Percentiles rank a stretch among this genome's conserved stretches.
These are phyloP conservation scores for Akanthomyces muscarius DNA, from an alignment of 2,329 filamentous ascomycete species.

Conservation along the genomic window DNA sequence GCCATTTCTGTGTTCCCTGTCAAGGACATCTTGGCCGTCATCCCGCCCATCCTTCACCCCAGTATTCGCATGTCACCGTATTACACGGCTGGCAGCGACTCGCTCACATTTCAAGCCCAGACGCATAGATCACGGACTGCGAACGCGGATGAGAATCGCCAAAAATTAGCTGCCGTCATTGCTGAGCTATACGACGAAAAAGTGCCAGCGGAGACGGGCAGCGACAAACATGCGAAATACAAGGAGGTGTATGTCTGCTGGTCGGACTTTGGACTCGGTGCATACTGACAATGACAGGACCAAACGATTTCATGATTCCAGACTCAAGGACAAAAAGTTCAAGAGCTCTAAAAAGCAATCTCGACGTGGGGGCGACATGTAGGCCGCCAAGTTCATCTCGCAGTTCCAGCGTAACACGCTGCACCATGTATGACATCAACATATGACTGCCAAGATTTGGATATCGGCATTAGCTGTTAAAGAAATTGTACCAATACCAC, in stretches of 20 bases:
- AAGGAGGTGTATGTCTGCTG: slow-evolving; percentile 38
- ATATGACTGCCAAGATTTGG: not conserved
- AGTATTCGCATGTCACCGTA: slow-evolving; percentile 51
- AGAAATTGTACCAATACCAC: not conserved
- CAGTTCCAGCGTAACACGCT: not conserved
- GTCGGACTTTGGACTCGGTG: not conserved
- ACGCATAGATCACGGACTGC: slow-evolving; percentile 47
- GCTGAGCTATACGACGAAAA: slow-evolving; percentile 42
- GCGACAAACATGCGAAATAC: slow-evolving; percentile 46
- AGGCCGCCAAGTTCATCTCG: slow-evolving; percentile 7
- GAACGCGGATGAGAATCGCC: slow-evolving; percentile 51
- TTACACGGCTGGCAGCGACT: slow-evolving; percentile 49
- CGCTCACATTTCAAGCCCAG: slow-evolving; percentile 53
- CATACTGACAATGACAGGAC: slow-evolving; percentile 34
- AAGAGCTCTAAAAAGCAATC: slow-evolving; percentile 48
- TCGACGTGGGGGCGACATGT: slow-evolving; percentile 36
- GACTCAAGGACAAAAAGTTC: slow-evolving; percentile 47
- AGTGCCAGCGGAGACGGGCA: slow-evolving; percentile 44
- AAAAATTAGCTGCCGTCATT: slow-evolving; percentile 47
- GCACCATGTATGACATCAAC: not conserved
- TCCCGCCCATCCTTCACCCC: slow-evolving; percentile 47
- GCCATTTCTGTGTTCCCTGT: slow-evolving; percentile 52
- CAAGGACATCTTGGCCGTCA: slow-evolving; percentile 39
- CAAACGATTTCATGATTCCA: slow-evolving; percentile 41
- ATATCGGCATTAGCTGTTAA: not conserved